Base-by-base conservation (phyloP, 2,329 filamentous ascomycete genomes). In the Ascochyta lentis region DNA sequence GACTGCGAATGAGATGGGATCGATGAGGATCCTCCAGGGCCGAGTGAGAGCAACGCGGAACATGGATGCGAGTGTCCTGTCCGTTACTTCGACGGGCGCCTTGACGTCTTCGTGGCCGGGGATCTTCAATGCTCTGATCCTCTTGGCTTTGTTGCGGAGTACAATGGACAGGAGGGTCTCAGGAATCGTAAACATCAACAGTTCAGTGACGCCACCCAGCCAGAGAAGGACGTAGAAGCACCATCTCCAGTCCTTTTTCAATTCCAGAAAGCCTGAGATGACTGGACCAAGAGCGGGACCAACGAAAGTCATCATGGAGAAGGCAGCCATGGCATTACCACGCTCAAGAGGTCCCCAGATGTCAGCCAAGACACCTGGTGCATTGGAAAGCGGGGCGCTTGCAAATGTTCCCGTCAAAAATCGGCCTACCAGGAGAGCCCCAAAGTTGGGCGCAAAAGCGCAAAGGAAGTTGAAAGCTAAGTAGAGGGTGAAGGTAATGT, bases 321-420 rank as follows among this genome's bases (percentile, higher is more conserved):
- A 86, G 1, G 79, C 72, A 3, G 83, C 83, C 79, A 85, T 83
- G 35, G 81, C 80, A 51, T 82, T 83, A 6, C 80, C 79, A 24
- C 84, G 77, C 62, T 83, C 77, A 6, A 83, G 54, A 0, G 81
- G 79, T 19, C 78, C 75, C 83, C 83, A 85, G 7, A 86, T 64
- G 60, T 86, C 78, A 2, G 82, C 83, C 10, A 86, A 64, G 1
- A 85, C 78, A 6, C 83, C 84, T 0, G 77, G 77, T 8, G 72
- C 64, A 59, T 79, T 80, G 16, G 72, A 73, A 42, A 80, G 60
- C 1, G 77, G 49, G 0, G 82, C 79, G n/a, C 79, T 78, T 4
- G 83, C 81, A 59, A 84, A 82, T 0, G 82, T 84, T 13, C 84
- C 84, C 0, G 81, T 80, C 22, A 86, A 63, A 63, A 86, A 85